Percentiles rank a stretch among this genome's conserved stretches.
These are phyloP conservation scores for Russula vinacea DNA, from an alignment of 768 basidiomycete genomes.

Conservation along the genomic window DNA sequence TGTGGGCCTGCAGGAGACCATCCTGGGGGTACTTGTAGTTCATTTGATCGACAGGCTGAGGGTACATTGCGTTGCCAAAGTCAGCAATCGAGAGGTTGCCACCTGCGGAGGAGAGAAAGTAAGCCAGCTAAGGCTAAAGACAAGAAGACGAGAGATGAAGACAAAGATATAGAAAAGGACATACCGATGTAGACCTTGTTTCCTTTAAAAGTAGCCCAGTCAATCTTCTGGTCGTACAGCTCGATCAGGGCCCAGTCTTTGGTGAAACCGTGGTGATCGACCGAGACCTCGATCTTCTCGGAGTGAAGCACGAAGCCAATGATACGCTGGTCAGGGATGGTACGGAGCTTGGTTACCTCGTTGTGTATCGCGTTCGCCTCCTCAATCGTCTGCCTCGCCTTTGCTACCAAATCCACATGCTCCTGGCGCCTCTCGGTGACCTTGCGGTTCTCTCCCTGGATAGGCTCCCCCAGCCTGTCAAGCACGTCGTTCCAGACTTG, in stretches of 20 bases:
- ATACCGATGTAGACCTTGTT: constrained; percentile 35
- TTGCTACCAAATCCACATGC: constrained; percentile 22
- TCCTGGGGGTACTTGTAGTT: constrained; percentile 31
- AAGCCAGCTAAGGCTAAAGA: background rate
- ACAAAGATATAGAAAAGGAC: constrained; percentile 27
- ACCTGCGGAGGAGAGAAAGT: constrained; percentile 31
- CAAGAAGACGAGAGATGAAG: constrained; percentile 12
- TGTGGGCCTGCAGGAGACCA: constrained; percentile 30
- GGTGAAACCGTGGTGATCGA: constrained; percentile 33
- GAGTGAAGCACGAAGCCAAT: constrained; percentile 38
- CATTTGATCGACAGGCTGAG: constrained; percentile 28
- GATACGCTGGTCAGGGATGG: constrained; percentile 33
- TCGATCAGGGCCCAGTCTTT: constrained; percentile 34
- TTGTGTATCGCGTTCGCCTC: constrained; percentile 33
- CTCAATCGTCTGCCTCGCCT: constrained; percentile 32
- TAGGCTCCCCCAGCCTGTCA: constrained; percentile 31
- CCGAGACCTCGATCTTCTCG: constrained; percentile 34
- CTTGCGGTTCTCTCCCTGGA: constrained; percentile 30
- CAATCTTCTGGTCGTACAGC: constrained; percentile 33
- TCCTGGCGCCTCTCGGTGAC: background rate
- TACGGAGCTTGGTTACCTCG: constrained; percentile 34
- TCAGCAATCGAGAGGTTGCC: constrained; percentile 31
- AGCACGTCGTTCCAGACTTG: constrained; percentile 31
- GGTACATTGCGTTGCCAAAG: constrained; percentile 33
- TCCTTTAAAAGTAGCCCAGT: constrained; percentile 34